Percentiles rank a stretch among this genome's conserved stretches.
Conservation (phyloP, 768 basidiomycete species). For the Vararia minispora region DNA sequence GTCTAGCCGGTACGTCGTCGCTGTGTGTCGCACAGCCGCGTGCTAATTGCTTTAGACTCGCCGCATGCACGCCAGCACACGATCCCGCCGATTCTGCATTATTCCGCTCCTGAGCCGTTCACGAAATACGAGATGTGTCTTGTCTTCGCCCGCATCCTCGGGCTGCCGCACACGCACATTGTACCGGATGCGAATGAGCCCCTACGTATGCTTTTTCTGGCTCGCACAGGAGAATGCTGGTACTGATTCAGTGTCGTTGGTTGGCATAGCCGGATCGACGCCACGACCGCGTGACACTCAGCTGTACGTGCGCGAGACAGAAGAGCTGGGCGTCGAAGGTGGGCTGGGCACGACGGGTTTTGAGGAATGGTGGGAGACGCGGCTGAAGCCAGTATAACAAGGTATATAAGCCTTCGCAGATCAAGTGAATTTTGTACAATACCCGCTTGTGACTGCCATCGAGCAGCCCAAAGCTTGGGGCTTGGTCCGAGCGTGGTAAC, state of each 20-base stretch:
- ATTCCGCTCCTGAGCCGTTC: constrained; percentile 68
- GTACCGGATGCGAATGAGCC: constrained; percentile 61
- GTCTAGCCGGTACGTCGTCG: constrained; percentile 47
- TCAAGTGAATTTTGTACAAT: no score
- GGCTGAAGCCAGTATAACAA: no score
- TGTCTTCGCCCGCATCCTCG: constrained; percentile 60
- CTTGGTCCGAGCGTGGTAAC: no score
- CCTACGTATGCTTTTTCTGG: not conserved
- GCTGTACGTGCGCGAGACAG: constrained; percentile 67
- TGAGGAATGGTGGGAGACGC: constrained; percentile 73
- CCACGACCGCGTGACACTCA: constrained; percentile 73
- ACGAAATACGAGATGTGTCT: constrained; percentile 94
- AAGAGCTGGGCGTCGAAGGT: constrained; percentile 38
- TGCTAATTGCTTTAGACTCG: no score
- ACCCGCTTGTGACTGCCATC: no score
- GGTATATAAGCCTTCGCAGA: no score
- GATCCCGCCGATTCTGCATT: constrained; percentile 74
- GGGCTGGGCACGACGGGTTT: constrained; percentile 58
- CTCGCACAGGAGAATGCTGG: not conserved
- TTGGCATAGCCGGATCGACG: constrained; percentile 40
- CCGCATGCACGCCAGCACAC: no score
- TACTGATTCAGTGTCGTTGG: not conserved
- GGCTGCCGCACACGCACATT: constrained; percentile 64
- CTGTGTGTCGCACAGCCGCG: no score
- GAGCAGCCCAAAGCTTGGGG: no score